These are phyloP conservation scores for Beauveria bassiana DNA, from an alignment of 2,329 filamentous ascomycete species.

Conservation along the genomic window DNA sequence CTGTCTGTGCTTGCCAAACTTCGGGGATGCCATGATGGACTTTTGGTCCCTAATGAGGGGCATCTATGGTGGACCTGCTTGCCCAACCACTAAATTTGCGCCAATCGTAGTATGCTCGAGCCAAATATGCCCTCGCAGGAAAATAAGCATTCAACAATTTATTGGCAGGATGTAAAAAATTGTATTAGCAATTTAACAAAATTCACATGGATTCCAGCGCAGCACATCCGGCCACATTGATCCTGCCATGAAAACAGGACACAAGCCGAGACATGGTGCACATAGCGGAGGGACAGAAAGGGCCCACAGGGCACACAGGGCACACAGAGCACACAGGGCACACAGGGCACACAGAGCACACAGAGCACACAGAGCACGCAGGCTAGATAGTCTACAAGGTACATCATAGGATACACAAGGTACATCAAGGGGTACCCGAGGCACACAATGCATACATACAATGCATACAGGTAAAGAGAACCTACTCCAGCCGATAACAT, in stretches of 20 bases:
- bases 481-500: neutral
- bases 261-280: neutral
- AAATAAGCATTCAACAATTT: neutral
- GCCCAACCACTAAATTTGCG: neutral
- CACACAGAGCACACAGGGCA: no score
- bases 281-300: neutral
- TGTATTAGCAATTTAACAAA: neutral
- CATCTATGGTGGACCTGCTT: neutral
- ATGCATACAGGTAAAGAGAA: neutral
- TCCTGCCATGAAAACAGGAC: neutral
- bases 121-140: neutral
- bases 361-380: neutral
- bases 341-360: neutral
- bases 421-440: neutral
- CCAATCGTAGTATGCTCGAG: neutral
- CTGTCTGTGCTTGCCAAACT: neutral
- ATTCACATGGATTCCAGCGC: neutral
- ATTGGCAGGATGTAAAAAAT: neutral
- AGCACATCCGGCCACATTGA: neutral
- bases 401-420: neutral
- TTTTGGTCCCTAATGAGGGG: neutral
- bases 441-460: neutral
- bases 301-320: neutral
- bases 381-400: neutral
- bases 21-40: neutral